These are phyloP conservation scores for Scheffersomyces cryptocercus DNA, from an alignment of 1,139 yeast species.

Conservation along the genomic window DNA sequence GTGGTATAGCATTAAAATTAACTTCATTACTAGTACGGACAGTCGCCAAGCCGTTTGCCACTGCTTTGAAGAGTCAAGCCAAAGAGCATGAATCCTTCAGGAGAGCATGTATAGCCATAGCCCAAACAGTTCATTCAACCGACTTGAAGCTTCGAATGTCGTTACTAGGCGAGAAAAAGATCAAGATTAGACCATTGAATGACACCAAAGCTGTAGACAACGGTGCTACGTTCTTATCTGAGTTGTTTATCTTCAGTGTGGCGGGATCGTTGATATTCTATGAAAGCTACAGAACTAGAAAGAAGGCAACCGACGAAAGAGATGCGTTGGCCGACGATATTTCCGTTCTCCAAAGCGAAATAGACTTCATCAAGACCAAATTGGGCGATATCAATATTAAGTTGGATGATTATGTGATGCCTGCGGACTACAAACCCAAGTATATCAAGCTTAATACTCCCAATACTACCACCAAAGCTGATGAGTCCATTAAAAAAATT, in stretches of 20 bases:
- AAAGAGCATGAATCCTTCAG: constrained; percentile 70
- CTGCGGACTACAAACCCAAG: constrained; percentile 47
- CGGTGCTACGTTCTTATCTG: constrained; percentile 81
- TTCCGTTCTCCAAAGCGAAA: constrained; percentile 65
- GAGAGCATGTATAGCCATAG: constrained; percentile 62
- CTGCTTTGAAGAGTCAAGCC: constrained; percentile 71
- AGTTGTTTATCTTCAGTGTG: constrained; percentile 71
- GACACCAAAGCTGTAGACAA: constrained; percentile 82
- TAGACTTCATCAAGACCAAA: constrained; percentile 57
- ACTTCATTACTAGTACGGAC: constrained; percentile 76
- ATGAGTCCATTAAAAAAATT: constrained; percentile 9
- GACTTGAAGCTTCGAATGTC: constrained; percentile 66
- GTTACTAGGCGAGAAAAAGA: constrained; percentile 59
- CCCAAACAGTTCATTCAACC: constrained; percentile 70
- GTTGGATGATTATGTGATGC: constrained; percentile 49
- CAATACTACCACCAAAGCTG: constrained; percentile 2
- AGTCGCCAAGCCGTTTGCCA: constrained; percentile 81
- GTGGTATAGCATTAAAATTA: constrained; percentile 70
- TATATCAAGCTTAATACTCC: constrained; percentile 30
- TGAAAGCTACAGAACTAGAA: constrained; percentile 69
- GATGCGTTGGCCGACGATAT: constrained; percentile 72
- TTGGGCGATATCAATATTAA: constrained; percentile 41
- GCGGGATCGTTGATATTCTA: constrained; percentile 79
- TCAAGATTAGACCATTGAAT: constrained; percentile 73
- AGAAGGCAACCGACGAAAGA: constrained; percentile 61